Evolutionary conservation across 768 basidiomycete genomes (phyloP), one percentile per base, ranked within the genome.

Genomic region (Rhizopogon roseolus): DNA sequence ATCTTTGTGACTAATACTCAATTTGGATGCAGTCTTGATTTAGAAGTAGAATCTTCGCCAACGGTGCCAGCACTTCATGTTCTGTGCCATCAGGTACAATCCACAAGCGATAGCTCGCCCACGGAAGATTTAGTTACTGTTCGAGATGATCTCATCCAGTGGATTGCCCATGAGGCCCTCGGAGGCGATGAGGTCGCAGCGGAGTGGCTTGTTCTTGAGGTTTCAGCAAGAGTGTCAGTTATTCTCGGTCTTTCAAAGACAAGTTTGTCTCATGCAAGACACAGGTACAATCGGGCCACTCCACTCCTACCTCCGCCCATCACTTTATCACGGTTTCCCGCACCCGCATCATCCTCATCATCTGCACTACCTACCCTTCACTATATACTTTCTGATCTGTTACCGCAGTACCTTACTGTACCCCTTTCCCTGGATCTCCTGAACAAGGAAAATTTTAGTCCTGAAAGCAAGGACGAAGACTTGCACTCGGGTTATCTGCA

Each of bases 401-500:
- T 90, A 9, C 85, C 89, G 0, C 67, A 82, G 25, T 70, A 81
- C 7, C 68, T 76, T 3, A 71, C 70, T 1, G 64, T 90, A 5
- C 81, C 84, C 0, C 76, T 92, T 14, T 84, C 88, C 6, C 71
- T 91, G 14, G 73, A 80, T 28, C 64, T 73, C 6, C 65, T 93
- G 45, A 92, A 93, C 62, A 73, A 70, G 22, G 73, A 66, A 0
- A 60, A 67, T 1, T 91, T 88, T 61, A 68, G 67, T 32, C 90
- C 90, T 0, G 83, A 86, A 62, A 78, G 78, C 59, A 84, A 81
- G 44, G 81, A 84, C 54, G 79, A 90, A 46, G 88, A 91, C 59
- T 70, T 93, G 5, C 82, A 86, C 56, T 81, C 86, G 2, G 90
- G 91, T 2, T 78, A 77, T 57, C 72, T 93, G 27, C 90, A 93